Conservation (phyloP, 208 protist species). For the Acanthamoeba healyi region DNA sequence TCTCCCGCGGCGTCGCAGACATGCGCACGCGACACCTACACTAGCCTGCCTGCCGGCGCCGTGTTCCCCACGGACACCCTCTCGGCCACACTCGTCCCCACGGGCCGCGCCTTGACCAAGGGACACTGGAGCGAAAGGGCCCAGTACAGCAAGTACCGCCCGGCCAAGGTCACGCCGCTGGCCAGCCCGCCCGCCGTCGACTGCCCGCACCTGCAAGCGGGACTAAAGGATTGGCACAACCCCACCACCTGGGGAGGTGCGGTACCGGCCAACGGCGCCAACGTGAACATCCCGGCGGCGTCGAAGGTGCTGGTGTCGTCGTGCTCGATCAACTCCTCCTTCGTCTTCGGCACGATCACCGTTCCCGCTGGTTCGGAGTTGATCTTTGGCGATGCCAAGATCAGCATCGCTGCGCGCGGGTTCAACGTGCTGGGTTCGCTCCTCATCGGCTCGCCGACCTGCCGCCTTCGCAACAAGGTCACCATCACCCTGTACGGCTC, state of each 20-base stretch:
- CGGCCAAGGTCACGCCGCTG: neutral
- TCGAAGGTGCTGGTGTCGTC: constrained; percentile 66
- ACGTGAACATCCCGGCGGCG: constrained; percentile 32
- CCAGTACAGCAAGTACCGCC: neutral
- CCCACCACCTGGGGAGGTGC: constrained; percentile 54
- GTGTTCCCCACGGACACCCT: too few relatives aligned
- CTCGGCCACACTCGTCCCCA: neutral
- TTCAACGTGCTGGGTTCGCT: constrained; percentile 77
- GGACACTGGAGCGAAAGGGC: neutral
- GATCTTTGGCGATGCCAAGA: constrained; percentile 78
- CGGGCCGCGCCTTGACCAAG: neutral
- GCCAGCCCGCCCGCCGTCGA: neutral
- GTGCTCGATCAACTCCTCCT: constrained; percentile 52
- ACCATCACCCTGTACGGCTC: constrained; percentile 78
- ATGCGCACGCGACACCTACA: too few relatives aligned
- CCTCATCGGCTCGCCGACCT: constrained; percentile 79
- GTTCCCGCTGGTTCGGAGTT: constrained; percentile 73
- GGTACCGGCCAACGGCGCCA: neutral
- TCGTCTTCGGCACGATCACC: constrained; percentile 77
- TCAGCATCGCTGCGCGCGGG: constrained; percentile 61
- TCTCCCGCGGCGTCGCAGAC: too few relatives aligned
- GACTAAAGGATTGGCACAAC: constrained; percentile 75
- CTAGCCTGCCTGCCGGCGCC: too few relatives aligned
- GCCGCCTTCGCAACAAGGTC: constrained; percentile 71
- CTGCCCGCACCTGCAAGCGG: constrained; percentile 41